Conservation (phyloP, 305 asterid genomes). For the Rubia peregrina region DNA sequence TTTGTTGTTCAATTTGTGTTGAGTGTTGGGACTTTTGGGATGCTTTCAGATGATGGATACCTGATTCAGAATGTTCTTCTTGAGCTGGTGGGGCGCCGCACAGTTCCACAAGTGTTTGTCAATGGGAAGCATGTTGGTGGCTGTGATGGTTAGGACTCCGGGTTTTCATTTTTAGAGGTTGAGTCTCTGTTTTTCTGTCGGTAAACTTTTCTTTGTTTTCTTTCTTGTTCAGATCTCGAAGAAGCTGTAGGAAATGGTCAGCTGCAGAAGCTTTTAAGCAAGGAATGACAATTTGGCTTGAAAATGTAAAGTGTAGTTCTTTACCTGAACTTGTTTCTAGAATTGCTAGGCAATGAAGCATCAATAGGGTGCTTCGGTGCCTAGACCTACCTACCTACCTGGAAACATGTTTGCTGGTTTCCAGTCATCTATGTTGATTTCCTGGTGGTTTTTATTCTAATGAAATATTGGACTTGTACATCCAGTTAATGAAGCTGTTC, state of each 20-base stretch:
- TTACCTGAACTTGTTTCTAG: slow-evolving; percentile 9
- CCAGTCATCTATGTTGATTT: background rate
- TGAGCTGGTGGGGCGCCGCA: slow-evolving; percentile 71
- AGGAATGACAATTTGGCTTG: slow-evolving; percentile 35
- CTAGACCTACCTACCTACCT: slow-evolving; percentile 4
- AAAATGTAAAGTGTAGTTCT: slow-evolving; percentile 14
- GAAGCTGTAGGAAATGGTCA: slow-evolving; percentile 56
- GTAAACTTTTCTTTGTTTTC: background rate
- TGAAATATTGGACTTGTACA: background rate
- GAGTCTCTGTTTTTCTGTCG: background rate
- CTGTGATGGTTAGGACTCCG: slow-evolving; percentile 55
- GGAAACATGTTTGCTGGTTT: background rate
- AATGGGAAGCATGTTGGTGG: slow-evolving; percentile 97
- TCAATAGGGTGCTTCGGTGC: slow-evolving; percentile 5
- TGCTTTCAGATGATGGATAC: slow-evolving; percentile 63
- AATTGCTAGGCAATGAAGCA: slow-evolving; percentile 6
- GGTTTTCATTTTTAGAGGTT: background rate
- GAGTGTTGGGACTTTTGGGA: slow-evolving; percentile 6
- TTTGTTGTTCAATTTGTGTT: background rate
- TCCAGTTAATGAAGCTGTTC: background rate
- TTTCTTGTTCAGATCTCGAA: slow-evolving; percentile 47
- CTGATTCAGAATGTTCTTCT: slow-evolving; percentile 73
- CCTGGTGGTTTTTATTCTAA: background rate
- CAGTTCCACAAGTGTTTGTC: slow-evolving; percentile 93
- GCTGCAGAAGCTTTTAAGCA: slow-evolving; percentile 58